These are phyloP conservation scores for Batkoa obscura DNA, from an alignment of 371 early-diverging fungal species.

Conservation along the genomic window DNA sequence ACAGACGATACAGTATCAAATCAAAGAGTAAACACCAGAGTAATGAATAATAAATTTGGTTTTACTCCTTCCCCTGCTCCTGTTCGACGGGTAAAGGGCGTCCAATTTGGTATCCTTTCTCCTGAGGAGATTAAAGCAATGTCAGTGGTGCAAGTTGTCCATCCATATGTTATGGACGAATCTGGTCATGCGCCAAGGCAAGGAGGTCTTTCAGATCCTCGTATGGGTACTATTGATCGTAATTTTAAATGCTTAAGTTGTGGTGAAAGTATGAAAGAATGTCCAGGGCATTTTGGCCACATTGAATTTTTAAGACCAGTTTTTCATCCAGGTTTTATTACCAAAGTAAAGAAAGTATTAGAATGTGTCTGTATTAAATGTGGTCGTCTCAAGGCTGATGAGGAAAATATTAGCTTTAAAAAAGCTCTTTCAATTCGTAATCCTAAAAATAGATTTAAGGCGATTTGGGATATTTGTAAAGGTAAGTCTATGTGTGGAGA, in stretches of 20 bases:
- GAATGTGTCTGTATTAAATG: constrained; percentile 98
- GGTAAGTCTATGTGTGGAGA: constrained; percentile 55
- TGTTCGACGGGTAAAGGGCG: constrained; percentile 63
- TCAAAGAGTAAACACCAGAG: too few relatives aligned
- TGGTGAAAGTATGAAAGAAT: constrained; percentile 87
- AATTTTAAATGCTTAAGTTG: constrained; percentile 97
- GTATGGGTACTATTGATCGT: constrained; percentile 98
- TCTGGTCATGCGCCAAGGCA: constrained; percentile 65
- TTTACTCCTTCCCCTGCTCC: constrained; percentile 78
- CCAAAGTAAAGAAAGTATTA: constrained; percentile 91
- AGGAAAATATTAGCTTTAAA: constrained; percentile 46
- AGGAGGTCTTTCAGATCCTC: constrained; percentile 88
- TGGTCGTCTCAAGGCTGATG: constrained; percentile 86
- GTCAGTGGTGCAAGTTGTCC: constrained; percentile 91
- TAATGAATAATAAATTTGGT: constrained; percentile 28
- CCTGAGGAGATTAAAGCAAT: constrained; percentile 92
- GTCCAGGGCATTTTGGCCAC: constrained; percentile 99
- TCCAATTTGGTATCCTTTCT: constrained; percentile 93
- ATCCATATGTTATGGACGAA: constrained; percentile 89
- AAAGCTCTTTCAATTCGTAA: constrained; percentile 51
- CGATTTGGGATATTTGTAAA: constrained; percentile 89
- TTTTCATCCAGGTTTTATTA: constrained; percentile 75
- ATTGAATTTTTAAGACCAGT: constrained; percentile 98
- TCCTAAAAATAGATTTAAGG: constrained; percentile 56
- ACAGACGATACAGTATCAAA: too few relatives aligned